A percentile compares a stretch with the other conserved stretches of the same genome.
Conservation (phyloP, 345 rosid species). For the Salix purpurea region DNA sequence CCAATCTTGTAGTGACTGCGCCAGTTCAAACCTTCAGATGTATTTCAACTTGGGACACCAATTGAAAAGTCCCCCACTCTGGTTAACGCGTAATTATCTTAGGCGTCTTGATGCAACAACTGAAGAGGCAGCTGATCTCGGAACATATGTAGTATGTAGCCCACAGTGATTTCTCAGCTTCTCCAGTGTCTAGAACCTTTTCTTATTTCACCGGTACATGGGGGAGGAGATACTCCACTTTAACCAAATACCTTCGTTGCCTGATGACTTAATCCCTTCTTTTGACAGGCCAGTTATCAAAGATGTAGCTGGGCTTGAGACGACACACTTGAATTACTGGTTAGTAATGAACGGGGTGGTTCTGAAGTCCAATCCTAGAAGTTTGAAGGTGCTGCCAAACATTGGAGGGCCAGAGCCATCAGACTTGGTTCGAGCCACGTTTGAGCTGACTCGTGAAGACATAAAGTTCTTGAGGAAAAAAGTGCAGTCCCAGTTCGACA, state of each 20-base stretch:
- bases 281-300: neutral
- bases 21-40: neutral
- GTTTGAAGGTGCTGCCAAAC: constrained; percentile 1
- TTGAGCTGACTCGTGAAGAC: neutral
- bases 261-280: constrained; percentile 1
- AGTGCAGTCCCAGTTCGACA: neutral
- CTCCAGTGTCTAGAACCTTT: neutral
- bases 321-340: neutral
- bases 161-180: neutral
- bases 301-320: neutral
- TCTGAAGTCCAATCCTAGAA: neutral
- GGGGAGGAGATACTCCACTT: neutral
- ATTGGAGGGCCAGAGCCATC: neutral
- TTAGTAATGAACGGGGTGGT: neutral
- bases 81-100: neutral
- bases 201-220: neutral
- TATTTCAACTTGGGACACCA: neutral
- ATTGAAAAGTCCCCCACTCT: neutral
- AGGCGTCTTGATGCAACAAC: neutral
- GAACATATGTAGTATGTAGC: neutral
- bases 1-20: neutral
- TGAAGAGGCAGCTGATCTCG: neutral
- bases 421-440: constrained; percentile 2
- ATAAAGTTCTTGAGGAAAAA: neutral
- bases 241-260: neutral